phyloP scores from a whole-genome alignment of 1,284 basidiomycete species.

The Cryptococcus sp. region DNA sequence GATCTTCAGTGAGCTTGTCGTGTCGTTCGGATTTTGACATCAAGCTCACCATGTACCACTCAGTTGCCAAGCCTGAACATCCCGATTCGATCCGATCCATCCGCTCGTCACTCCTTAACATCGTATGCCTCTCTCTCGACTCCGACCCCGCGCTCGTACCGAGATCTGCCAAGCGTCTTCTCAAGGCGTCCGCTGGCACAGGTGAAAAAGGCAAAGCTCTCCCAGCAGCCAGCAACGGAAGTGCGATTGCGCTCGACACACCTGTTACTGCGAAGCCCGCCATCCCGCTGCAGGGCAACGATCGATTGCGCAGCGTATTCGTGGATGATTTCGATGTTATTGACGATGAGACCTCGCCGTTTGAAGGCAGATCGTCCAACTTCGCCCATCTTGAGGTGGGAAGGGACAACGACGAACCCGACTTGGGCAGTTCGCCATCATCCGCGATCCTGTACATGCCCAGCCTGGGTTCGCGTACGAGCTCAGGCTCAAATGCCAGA shows the following conservation, averaged over 20 bases:
- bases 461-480: neutral
- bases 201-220: conserved; percentile 7
- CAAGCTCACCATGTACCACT: neutral
- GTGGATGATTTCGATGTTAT: neutral
- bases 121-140: conserved; percentile 84
- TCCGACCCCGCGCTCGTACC: conserved; percentile 80
- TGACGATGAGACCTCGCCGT: neutral
- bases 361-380: too few relatives aligned
- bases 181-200: neutral
- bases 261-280: neutral
- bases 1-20: conserved; percentile 67
- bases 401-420: neutral
- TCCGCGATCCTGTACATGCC: conserved; percentile 8
- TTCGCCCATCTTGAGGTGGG: neutral
- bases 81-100: conserved; percentile 61
- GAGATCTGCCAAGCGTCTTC: conserved; percentile 55
- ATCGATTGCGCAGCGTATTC: neutral
- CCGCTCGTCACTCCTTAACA: conserved; percentile 66
- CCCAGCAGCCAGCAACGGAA: conserved; percentile 12
- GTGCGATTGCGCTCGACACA: neutral
- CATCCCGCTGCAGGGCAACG: neutral
- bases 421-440: conserved; percentile 1
- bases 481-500: neutral
- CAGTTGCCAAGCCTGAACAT: conserved; percentile 16
- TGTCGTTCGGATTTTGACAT: neutral